phyloP scores from a whole-genome alignment of 495 filamentous ascomycete genomes.

The Podospora australis region DNA sequence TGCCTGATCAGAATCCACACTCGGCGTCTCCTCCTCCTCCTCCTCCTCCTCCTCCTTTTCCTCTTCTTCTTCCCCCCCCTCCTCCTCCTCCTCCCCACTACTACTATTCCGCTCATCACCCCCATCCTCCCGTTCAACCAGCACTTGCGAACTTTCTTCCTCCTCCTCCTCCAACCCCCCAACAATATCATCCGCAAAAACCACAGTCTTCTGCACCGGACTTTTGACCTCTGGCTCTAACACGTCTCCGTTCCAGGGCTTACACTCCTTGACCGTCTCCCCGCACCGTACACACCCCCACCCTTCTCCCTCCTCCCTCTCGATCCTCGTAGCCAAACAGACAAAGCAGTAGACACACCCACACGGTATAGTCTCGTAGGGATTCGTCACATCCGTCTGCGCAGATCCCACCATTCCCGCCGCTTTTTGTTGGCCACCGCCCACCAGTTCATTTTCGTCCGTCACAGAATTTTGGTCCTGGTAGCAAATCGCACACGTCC shows the following conservation, averaged over 20 bases:
- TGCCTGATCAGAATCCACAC: conserved; percentile 6
- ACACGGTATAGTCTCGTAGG: conserved; percentile 87
- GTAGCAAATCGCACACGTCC: conserved; percentile 98
- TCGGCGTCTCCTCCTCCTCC: not conserved
- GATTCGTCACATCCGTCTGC: conserved; percentile 92
- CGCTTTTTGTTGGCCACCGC: conserved; percentile 46
- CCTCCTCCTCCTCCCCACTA: conserved; percentile 9
- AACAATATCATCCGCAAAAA: conserved; percentile 59
- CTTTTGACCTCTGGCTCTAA: conserved; percentile 50
- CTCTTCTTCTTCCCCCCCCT: conserved; percentile 16
- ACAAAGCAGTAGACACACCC: conserved; percentile 94
- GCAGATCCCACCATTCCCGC: conserved; percentile 79
- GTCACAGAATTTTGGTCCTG: conserved; percentile 75
- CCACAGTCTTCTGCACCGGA: conserved; percentile 57
- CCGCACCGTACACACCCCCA: conserved; percentile 94
- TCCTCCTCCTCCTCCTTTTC: conserved; percentile 9
- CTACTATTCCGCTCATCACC: not conserved
- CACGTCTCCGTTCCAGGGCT: conserved; percentile 89
- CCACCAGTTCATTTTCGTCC: conserved; percentile 63
- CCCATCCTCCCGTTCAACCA: conserved; percentile 8
- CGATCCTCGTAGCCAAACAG: conserved; percentile 85
- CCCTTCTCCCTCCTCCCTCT: conserved; percentile 90
- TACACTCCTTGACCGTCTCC: conserved; percentile 77
- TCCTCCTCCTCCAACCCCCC: conserved; percentile 14
- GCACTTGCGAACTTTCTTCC: conserved; percentile 3